phyloP scores from a whole-genome alignment of 768 basidiomycete species.

The Leccinum boreale region DNA sequence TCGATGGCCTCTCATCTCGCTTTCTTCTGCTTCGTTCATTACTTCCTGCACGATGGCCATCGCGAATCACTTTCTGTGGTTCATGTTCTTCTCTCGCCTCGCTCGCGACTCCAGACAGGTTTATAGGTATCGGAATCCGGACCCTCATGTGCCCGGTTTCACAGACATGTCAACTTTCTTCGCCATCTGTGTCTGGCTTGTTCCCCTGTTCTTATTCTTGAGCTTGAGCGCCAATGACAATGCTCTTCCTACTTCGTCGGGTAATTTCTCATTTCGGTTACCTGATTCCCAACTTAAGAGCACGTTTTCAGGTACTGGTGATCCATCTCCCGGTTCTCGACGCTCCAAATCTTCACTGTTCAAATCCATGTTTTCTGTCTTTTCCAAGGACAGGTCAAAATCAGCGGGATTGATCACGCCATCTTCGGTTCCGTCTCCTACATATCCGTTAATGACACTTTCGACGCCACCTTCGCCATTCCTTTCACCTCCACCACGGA shows the following conservation, averaged over 20 bases:
- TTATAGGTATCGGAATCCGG: constrained; percentile 42
- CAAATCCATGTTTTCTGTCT: constrained; percentile 54
- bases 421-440: constrained; percentile 25
- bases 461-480: constrained; percentile 25
- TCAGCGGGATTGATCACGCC: constrained; percentile 71
- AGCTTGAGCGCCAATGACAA: constrained; percentile 97
- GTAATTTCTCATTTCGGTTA: constrained; percentile 29
- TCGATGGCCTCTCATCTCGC: constrained; percentile 90
- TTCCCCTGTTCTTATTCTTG: constrained; percentile 91
- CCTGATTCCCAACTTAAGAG: neutral
- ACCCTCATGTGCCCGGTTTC: constrained; percentile 44
- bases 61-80: constrained; percentile 92
- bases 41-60: constrained; percentile 84
- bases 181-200: constrained; percentile 80
- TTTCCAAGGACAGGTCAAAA: constrained; percentile 41
- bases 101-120: constrained; percentile 60
- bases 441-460: constrained; percentile 28
- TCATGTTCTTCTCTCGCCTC: constrained; percentile 84
- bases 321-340: constrained; percentile 25
- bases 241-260: constrained; percentile 74
- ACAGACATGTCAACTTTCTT: constrained; percentile 83
- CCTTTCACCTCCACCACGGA: constrained; percentile 27
- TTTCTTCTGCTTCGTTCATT: constrained; percentile 81
- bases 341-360: constrained; percentile 63
- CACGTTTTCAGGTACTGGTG: constrained; percentile 15